Percentiles rank a stretch among this genome's conserved stretches.
These are phyloP conservation scores for Radiomyces spectabilis DNA, from an alignment of 192 early-diverging fungal genomes.

Conservation along the genomic window DNA sequence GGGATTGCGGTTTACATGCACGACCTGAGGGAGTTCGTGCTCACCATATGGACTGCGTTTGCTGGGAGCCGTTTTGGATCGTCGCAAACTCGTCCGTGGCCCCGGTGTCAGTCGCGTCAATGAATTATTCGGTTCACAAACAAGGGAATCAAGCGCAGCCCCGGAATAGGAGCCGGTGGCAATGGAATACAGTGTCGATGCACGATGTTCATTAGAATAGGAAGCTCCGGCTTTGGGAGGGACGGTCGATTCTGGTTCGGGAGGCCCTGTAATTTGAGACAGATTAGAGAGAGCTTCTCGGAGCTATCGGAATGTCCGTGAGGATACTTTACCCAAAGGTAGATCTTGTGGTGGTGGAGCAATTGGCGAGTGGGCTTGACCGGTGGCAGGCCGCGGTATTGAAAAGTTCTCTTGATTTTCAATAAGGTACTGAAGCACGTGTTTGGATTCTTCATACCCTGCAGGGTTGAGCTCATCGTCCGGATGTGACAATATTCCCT, in stretches of 20 bases:
- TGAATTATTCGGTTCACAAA: not conserved
- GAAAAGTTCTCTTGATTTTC: constrained; percentile 40
- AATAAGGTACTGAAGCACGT: constrained; percentile 67
- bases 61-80: constrained; percentile 3
- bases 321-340: too few relatives aligned
- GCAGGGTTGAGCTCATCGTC: constrained; percentile 59
- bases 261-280: too few relatives aligned
- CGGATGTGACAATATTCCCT: constrained; percentile 66
- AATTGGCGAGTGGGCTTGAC: not conserved
- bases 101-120: not conserved
- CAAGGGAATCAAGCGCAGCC: not conserved
- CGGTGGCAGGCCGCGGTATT: constrained; percentile 7
- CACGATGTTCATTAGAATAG: not conserved
- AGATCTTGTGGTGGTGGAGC: not conserved
- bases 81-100: not conserved
- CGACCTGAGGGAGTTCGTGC: constrained; percentile 5
- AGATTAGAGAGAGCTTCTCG: too few relatives aligned
- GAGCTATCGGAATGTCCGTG: too few relatives aligned
- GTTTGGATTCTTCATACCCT: constrained; percentile 62
- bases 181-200: constrained; percentile 1
- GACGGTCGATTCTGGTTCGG: too few relatives aligned
- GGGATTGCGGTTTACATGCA: constrained; percentile 5
- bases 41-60: constrained; percentile 10
- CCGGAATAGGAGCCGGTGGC: constrained; percentile 1
- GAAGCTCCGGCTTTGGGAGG: too few relatives aligned